A percentile compares a stretch with the other conserved stretches of the same genome.
Evolutionary conservation across 306 rosid genomes (phyloP).

Genomic region (Ochetophila trinervis): DNA sequence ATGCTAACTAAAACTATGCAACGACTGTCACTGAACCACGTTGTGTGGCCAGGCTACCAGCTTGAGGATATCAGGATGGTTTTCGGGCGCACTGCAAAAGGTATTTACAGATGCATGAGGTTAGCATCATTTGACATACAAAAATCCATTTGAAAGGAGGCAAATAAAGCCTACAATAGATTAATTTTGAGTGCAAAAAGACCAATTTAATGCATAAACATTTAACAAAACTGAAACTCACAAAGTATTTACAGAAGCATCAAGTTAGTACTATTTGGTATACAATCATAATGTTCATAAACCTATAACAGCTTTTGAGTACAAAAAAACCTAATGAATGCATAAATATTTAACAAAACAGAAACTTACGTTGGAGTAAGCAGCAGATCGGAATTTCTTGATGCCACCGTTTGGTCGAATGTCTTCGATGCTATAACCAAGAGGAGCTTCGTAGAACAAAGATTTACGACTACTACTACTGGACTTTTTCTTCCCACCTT

Average conservation of each 20-base stretch:
- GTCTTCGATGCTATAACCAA: constrained; percentile 88
- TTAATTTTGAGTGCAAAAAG: too few species aligned
- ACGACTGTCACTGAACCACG: constrained; percentile 15
- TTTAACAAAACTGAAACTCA: constrained; percentile 11
- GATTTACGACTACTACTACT: constrained; percentile 60
- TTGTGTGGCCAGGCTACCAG: constrained; percentile 13
- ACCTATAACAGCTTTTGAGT: neutral
- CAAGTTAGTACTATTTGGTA: neutral
- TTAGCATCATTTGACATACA: constrained; percentile 1
- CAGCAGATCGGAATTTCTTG: constrained; percentile 89
- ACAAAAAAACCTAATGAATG: neutral
- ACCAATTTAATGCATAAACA: too few species aligned
- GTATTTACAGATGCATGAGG: neutral
- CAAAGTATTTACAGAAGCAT: neutral
- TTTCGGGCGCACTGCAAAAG: constrained; percentile 81
- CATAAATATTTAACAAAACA: neutral
- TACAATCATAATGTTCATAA: neutral
- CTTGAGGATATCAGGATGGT: constrained; percentile 62
- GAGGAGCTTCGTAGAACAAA: constrained; percentile 79
- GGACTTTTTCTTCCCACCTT: constrained; percentile 78
- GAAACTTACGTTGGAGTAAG: constrained; percentile 72
- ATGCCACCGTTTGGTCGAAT: constrained; percentile 80
- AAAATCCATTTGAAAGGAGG: neutral
- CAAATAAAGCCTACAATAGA: neutral
- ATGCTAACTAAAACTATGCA: constrained; percentile 25